These are phyloP conservation scores for Phaeosphaeriaceae sp. DNA, from an alignment of 2,329 filamentous ascomycete species.

Conservation along the genomic window DNA sequence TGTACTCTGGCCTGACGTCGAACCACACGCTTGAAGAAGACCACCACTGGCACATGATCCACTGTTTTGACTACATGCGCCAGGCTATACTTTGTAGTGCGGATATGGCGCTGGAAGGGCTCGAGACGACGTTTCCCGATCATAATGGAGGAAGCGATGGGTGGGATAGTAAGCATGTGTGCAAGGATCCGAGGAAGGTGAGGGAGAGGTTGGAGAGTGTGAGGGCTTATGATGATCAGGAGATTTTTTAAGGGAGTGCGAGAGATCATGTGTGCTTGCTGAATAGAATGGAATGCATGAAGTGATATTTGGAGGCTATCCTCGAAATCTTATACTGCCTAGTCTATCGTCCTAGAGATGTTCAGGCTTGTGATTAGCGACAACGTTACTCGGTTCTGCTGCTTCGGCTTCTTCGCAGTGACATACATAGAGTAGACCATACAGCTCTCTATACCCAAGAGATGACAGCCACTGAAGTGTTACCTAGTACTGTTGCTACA, in stretches of 20 bases:
- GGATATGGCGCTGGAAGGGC: slow-evolving; percentile 40
- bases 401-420: too few relatives aligned
- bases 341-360: too few relatives aligned
- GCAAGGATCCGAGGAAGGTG: slow-evolving; percentile 21
- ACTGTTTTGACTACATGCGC: slow-evolving; percentile 47
- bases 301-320: too few relatives aligned
- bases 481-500: too few relatives aligned
- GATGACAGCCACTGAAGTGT: too few relatives aligned
- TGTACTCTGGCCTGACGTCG: slow-evolving; percentile 37
- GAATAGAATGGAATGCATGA: too few relatives aligned
- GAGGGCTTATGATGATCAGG: slow-evolving; percentile 43
- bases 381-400: too few relatives aligned
- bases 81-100: slow-evolving; percentile 44
- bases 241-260: slow-evolving; percentile 32
- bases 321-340: too few relatives aligned
- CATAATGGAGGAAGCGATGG: slow-evolving; percentile 46
- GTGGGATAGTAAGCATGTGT: slow-evolving; percentile 45
- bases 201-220: slow-evolving; percentile 32
- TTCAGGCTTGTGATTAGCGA: too few relatives aligned
- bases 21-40: slow-evolving; percentile 37
- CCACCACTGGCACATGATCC: slow-evolving; percentile 48
- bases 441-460: too few relatives aligned
- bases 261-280: background rate
- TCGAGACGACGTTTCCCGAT: slow-evolving; percentile 45
- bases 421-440: too few relatives aligned